These are phyloP conservation scores for Prunus mume DNA, from an alignment of 306 rosid species.

Conservation along the genomic window DNA sequence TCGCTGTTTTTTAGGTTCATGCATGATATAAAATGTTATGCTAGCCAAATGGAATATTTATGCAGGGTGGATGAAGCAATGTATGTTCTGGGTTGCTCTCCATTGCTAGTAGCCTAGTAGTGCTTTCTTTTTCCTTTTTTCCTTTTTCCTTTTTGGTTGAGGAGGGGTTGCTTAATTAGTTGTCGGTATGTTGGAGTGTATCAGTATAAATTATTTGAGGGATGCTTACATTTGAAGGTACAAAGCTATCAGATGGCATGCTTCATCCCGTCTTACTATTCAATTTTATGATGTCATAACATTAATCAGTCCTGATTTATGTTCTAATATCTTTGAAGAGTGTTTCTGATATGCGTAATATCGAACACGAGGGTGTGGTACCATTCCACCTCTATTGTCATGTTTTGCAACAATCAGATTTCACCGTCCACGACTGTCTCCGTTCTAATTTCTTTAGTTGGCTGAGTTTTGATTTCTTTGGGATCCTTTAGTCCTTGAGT, in stretches of 20 bases:
- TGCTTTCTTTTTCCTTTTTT: too few species aligned
- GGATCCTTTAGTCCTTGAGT: neutral
- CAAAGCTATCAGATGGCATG: neutral
- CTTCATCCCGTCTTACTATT: neutral
- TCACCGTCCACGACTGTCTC: too few species aligned
- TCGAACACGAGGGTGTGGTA: too few species aligned
- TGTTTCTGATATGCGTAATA: too few species aligned
- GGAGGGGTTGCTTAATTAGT: too few species aligned
- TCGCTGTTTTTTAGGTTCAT: slow-evolving; percentile 5
- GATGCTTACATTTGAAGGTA: too few species aligned
- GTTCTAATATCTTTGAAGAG: neutral
- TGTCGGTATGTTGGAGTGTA: too few species aligned
- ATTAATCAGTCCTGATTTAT: neutral
- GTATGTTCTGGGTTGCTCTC: neutral
- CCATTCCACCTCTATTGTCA: too few species aligned
- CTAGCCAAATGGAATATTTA: neutral
- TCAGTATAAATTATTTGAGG: too few species aligned
- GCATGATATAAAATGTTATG: neutral
- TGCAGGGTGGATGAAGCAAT: neutral
- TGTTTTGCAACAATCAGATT: too few species aligned
- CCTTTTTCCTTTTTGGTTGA: neutral
- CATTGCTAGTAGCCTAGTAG: neutral
- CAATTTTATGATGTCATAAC: neutral
- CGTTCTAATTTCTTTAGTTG: too few species aligned
- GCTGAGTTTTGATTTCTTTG: too few species aligned